A percentile compares a stretch with the other conserved stretches of the same genome.
Evolutionary conservation across 345 rosid species (phyloP).

Genomic region (Excoecaria agallocha): DNA sequence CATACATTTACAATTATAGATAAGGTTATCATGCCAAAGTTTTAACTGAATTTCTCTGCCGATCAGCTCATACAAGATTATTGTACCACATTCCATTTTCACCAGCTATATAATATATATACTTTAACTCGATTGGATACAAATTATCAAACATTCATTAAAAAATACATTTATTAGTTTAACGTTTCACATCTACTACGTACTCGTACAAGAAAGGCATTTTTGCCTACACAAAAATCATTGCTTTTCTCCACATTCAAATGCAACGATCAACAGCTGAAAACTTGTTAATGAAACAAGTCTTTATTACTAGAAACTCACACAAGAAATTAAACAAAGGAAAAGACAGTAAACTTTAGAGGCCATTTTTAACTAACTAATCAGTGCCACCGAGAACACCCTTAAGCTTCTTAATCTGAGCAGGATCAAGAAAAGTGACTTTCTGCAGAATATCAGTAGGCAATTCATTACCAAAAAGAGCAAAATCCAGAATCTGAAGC

Average conservation of each 20-base stretch:
- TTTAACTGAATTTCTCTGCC: not conserved
- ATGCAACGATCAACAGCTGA: not conserved
- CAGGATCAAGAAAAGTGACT: constrained; percentile 64
- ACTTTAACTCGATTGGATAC: too few species aligned
- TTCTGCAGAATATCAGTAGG: constrained; percentile 53
- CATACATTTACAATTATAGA: not conserved
- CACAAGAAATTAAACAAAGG: not conserved
- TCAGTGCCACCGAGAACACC: constrained; percentile 80
- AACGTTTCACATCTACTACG: not conserved
- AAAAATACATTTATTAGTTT: not conserved
- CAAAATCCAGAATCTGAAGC: constrained; percentile 64
- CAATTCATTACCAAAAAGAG: constrained; percentile 61
- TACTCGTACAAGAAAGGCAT: not conserved
- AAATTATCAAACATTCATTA: too few species aligned
- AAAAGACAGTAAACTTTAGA: not conserved
- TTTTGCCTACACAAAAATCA: too few species aligned
- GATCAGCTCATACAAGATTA: too few species aligned
- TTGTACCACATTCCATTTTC: too few species aligned
- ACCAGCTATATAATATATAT: too few species aligned
- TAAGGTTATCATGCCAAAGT: not conserved
- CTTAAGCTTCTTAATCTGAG: constrained; percentile 76
- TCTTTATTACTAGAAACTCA: not conserved
- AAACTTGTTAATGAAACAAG: not conserved
- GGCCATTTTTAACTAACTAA: constrained; percentile 15
- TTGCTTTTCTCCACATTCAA: not conserved